phyloP scores from a whole-genome alignment of 139 green algal genomes.

The Astrephomene gubernaculifera region DNA sequence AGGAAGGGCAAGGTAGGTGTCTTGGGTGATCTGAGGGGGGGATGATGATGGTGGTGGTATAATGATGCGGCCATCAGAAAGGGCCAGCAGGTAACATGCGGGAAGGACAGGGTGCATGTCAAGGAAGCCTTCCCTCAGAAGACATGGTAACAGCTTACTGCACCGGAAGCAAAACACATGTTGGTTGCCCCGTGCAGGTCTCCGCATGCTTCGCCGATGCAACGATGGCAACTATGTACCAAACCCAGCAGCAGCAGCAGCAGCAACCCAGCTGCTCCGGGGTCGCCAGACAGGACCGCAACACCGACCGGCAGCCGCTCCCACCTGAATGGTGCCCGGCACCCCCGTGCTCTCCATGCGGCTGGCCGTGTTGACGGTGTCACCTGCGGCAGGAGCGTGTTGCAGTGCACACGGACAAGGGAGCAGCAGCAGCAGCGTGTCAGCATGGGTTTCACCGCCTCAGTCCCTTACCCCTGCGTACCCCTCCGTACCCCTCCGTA shows the following conservation, averaged over 20 bases:
- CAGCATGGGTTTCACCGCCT: neutral
- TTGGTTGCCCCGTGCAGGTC: neutral
- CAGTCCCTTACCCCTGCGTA: neutral
- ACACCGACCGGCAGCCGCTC: too few species aligned
- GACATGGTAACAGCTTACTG: neutral
- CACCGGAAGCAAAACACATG: neutral
- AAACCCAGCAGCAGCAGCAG: neutral
- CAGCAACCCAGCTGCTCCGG: neutral
- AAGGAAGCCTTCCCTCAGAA: neutral
- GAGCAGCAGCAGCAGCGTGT: neutral
- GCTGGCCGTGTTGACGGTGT: slow-evolving; percentile 53
- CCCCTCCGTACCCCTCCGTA: neutral
- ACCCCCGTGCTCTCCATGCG: slow-evolving; percentile 57
- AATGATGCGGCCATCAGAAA: neutral
- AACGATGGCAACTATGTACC: neutral
- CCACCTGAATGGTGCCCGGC: slow-evolving; percentile 45
- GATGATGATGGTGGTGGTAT: neutral
- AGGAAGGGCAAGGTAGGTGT: slow-evolving; percentile 45
- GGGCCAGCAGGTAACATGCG: neutral
- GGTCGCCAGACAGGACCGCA: too few species aligned
- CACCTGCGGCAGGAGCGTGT: neutral
- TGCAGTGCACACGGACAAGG: too few species aligned
- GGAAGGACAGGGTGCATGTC: neutral
- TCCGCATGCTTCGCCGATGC: neutral
- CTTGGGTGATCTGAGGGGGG: slow-evolving; percentile 43